Base-by-base conservation (phyloP, 805 yeast species). In the Metschnikowia vanudenii region DNA sequence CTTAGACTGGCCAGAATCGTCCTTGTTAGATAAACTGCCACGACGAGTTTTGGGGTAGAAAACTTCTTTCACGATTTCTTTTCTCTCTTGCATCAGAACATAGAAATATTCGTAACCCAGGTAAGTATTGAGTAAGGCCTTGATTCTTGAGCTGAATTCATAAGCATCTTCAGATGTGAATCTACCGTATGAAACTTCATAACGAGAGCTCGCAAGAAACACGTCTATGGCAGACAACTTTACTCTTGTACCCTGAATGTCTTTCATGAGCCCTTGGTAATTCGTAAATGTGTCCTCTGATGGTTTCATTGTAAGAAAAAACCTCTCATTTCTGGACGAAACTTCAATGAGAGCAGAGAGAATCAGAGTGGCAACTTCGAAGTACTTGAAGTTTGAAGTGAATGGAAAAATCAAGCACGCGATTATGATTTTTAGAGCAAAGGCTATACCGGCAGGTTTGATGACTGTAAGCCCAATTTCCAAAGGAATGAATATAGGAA, bases 31-130 rank as follows among this genome's bases (percentile, higher is more conserved):
- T 10, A 40, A 18, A 20, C 43, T 41, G 6, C 38, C 37, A 10
- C 54, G 54, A 20, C 59, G 54, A 11, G 39, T 38, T 13, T 46
- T 41, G 4, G 42, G 43, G n/a, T 47, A 29, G 20, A 59, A 51
- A 13, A 46, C 50, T 6, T 57, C 53, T 13, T 37, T 28, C 5
- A 63, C 49, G 35, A 62, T 43, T 14, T 54, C 63, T 33, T 52
- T 62, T 19, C 68, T 47, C 37, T 63, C 65, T 31, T 62, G 62
- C 35, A 65, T 51, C 35, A 63, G 49, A 22, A 58, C 58, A 45
- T 66, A 66, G 43, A 58, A 63, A 43, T 58, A 61, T 11, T 58
- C 63, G 40, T 57, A 64, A 2, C 65, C 57, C 9, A 65, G 56
- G 7, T 57, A 50, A 8, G 56, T 45, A 32, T 55, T 56, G 20